Base-by-base conservation (phyloP, 192 early-diverging fungal species). In the Dispira parvispora region DNA sequence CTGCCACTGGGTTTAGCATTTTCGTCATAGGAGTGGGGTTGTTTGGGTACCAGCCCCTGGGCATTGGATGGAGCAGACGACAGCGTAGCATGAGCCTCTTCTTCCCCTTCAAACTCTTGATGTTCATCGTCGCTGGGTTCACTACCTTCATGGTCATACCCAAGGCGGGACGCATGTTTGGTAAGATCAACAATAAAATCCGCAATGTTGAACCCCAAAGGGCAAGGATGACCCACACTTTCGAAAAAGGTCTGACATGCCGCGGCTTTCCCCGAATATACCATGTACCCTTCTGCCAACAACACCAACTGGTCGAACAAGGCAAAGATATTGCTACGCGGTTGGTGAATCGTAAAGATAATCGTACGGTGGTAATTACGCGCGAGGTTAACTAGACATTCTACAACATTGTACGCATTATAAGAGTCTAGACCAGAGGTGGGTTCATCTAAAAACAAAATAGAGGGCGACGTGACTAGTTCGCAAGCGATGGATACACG, bases 331-430 rank as follows among this genome's bases (percentile, higher is more conserved):
- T 94, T 90, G 28, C 85, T 85, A 56, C 92, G 81, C 38, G 94
- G 94, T 68, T 97, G 94, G 70, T 97, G 94, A 52, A 97, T 94
- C 2, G 94, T 97, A 67, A 90, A 87, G 14, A 97, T 75, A 14
- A 94, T 83, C 2, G 89, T 88, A 3, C 89, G 82, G 26, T 87
- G 78, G 61, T 87, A 84, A n/a, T 75, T 77, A 27, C 80, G 67
- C 0, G 90, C 91, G 61, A 96, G 69, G 6, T 80, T 80, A 11
- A 87, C 85, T 32, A 94, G 78, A 28, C 81, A 85, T 71, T 94
- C 90, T n/a, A 96, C 82, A 0, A 96, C 94, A 75, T 91, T 96
- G 65, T 86, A 88, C 0, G 94, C 94, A 64, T 92, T 93, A 74
- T 87, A 94, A 42, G 91, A 77, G 69, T 96, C 94, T 44, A 96